Evolutionary conservation across 352 stramenopile genomes (phyloP).

Genomic region (Phytophthora brassicae): DNA sequence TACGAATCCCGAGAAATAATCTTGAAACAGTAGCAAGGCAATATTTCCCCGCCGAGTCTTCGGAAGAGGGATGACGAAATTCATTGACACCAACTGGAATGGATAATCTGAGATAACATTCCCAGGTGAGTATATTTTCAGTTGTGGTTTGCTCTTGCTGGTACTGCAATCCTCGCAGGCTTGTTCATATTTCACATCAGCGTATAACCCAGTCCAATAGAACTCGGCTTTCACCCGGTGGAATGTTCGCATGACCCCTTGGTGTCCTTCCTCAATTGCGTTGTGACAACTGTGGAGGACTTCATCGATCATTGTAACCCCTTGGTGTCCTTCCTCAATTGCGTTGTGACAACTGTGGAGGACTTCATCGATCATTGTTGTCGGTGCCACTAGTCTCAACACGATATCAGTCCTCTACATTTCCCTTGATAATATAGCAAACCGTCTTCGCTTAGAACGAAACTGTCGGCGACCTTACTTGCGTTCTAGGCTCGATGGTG

Average conservation of each 20-base stretch:
- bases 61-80: background rate
- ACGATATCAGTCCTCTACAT: background rate
- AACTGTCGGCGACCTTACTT: background rate
- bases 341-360: constrained; percentile 6
- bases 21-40: background rate
- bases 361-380: constrained; percentile 7
- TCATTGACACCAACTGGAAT: background rate
- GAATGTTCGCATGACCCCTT: background rate
- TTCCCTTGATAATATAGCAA: background rate
- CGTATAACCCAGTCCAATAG: constrained; percentile 10
- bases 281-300: too few relatives aligned
- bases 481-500: background rate
- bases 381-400: constrained; percentile 1
- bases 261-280: too few relatives aligned
- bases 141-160: background rate
- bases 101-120: background rate
- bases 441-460: constrained; percentile 1
- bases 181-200: constrained; percentile 5
- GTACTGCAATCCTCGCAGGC: background rate
- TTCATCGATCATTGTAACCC: too few relatives aligned
- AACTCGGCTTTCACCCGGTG: constrained; percentile 7
- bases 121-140: background rate
- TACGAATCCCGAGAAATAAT: background rate
- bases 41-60: background rate
- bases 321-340: constrained; percentile 3